These are phyloP conservation scores for Phaeotremella skinneri DNA, from an alignment of 768 basidiomycete genomes.

Conservation along the genomic window DNA sequence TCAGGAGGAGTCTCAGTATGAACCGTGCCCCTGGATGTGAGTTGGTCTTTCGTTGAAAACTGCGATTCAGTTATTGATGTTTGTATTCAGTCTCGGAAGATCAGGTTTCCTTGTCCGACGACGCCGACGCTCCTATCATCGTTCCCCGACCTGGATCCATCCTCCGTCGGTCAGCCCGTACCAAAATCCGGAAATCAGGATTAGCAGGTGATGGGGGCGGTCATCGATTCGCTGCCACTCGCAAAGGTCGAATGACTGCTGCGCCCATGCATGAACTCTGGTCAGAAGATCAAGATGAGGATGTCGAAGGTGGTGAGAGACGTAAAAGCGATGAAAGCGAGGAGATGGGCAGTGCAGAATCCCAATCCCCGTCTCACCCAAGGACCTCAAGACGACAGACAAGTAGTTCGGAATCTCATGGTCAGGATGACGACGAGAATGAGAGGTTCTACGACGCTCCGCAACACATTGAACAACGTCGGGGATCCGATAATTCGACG, in stretches of 20 bases:
- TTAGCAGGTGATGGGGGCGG: slow-evolving; percentile 73
- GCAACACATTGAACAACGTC: slow-evolving; percentile 43
- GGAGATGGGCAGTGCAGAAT: slow-evolving; percentile 22
- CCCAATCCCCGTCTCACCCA: slow-evolving; percentile 8
- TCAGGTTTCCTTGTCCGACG: slow-evolving; percentile 56
- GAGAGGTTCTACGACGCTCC: slow-evolving; percentile 51
- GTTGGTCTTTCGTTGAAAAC: slow-evolving; percentile 45
- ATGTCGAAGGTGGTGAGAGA: slow-evolving; percentile 14
- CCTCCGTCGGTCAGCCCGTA: slow-evolving; percentile 84
- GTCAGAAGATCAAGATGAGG: slow-evolving; percentile 30
- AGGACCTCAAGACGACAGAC: background rate
- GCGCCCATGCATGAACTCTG: slow-evolving; percentile 28
- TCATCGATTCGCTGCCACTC: slow-evolving; percentile 67
- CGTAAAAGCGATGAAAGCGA: slow-evolving; percentile 27
- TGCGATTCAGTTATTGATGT: slow-evolving; percentile 4
- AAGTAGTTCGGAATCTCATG: slow-evolving; percentile 50
- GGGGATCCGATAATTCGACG: slow-evolving; percentile 60
- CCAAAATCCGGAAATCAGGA: slow-evolving; percentile 87
- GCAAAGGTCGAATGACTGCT: slow-evolving; percentile 54
- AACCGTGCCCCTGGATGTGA: slow-evolving; percentile 80
- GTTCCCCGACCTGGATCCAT: slow-evolving; percentile 80
- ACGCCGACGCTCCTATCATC: slow-evolving; percentile 86
- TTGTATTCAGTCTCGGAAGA: slow-evolving; percentile 36
- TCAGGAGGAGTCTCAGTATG: slow-evolving; percentile 82
- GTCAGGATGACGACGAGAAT: slow-evolving; percentile 60